Base-by-base conservation (phyloP, 805 yeast species). In the Kluyveromyces aestuarii region DNA sequence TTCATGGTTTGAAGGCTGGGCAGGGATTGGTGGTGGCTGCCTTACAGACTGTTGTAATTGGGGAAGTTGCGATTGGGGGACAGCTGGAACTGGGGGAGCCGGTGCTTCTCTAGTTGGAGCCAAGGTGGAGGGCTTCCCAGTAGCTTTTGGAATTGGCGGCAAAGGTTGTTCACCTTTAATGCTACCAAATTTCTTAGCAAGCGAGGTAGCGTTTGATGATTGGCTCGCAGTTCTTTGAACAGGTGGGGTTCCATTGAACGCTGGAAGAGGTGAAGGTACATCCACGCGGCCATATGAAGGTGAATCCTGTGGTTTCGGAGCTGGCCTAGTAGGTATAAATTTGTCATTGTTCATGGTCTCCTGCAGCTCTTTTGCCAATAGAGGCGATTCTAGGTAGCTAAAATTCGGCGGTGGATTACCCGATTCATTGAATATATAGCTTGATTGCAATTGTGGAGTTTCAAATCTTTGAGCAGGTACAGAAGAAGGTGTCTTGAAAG, bases 251-350 rank as follows among this genome's bases (percentile, higher is more conserved):
- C 37, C 45, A 36, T 35, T 59, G 50, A 39, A 44, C 42, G 43
- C 64, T 52, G 39, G 19, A 30, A 59, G 48, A 33, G 69, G 67
- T 0, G 70, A 62, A 1, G 61, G 57, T 25, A 59, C 43, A 17
- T 54, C 48, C 37, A 30, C 51, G 35, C 62, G 51, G 16, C 45
- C 36, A 11, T 33, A 21, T 4, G 59, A 42, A 18, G 54, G 45
- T 2, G 61, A 50, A 5, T 63, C 57, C 3, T 76, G 77, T 10
- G 86, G 85, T 55, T 75, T 77, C 33, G 87, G 87, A 0, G 87
- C 84, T 0, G 87, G 86, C 52, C 87, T 70, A 47, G 79, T 74
- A 4, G 86, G 87, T 46, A 81, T 80, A 52, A 75, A 81, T 56
- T 73, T 60, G 11, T 57, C 64, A 48, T 52, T 60, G 33, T 80